These are phyloP conservation scores for Hypomontagnella monticulosa DNA, from an alignment of 495 filamentous ascomycete genomes.

Conservation along the genomic window DNA sequence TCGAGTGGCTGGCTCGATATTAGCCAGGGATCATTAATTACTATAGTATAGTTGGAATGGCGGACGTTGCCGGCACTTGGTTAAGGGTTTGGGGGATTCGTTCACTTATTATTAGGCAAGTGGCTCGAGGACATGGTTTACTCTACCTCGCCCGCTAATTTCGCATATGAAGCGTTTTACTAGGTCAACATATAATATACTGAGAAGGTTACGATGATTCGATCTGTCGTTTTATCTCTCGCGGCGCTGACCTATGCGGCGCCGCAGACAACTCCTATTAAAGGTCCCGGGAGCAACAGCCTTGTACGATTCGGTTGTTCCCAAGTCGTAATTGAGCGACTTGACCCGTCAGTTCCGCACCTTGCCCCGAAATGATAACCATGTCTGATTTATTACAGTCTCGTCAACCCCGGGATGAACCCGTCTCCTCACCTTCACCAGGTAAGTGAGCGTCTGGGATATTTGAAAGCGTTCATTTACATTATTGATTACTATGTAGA, in stretches of 20 bases:
- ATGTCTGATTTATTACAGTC: constrained; percentile 22
- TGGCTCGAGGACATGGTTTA: background rate
- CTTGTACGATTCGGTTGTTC: constrained; percentile 41
- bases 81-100: too few species aligned
- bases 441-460: constrained; percentile 1
- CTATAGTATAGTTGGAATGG: too few species aligned
- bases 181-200: background rate
- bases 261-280: constrained; percentile 36
- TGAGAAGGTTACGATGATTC: constrained; percentile 21
- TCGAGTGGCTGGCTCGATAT: background rate
- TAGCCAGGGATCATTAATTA: background rate
- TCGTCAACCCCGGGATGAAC: constrained; percentile 40
- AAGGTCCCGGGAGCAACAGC: constrained; percentile 36
- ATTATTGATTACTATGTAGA: constrained; percentile 15
- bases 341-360: constrained; percentile 37
- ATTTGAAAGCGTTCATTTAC: background rate
- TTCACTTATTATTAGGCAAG: too few species aligned
- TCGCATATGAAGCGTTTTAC: background rate
- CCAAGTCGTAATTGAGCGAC: constrained; percentile 42
- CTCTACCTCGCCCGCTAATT: background rate
- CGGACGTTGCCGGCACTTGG: too few species aligned
- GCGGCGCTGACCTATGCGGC: constrained; percentile 18
- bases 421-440: constrained; percentile 43
- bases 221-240: constrained; percentile 23
- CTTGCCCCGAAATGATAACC: background rate